Evolutionary conservation across 2,329 filamentous ascomycete genomes (phyloP), one percentile per base, ranked within the genome.

Genomic region (Neopestalotiopsis sp.): DNA sequence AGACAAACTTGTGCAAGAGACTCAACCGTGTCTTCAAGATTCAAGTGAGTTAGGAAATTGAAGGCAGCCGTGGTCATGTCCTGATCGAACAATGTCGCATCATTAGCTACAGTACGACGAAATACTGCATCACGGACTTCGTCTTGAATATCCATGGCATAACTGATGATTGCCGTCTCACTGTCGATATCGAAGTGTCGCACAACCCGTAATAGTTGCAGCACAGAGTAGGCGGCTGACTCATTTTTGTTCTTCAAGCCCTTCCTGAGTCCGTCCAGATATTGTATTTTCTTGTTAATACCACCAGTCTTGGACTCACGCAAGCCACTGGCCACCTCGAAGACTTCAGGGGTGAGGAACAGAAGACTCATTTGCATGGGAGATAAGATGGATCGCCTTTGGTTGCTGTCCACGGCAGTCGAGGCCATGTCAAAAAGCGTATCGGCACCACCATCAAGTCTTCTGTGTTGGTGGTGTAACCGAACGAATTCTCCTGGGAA

Each of bases 351-450:
- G 9, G 91, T 80, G 9, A 92, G 82, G 69, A 92, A 86, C 10
- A 92, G 79, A 4, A 92, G 79, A 13, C 86, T 84, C 2, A 85
- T 89, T 75, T 92, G 90, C 65, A 92, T 82, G 17, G 90, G 89
- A 72, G 86, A 90, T 24, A 91, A 80, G 40, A 88, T 80, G 3
- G 83, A 83, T 72, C 85, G 88, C 62, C 86, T 84, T 71, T 85
- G 85, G 49, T 83, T 84, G 67, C 85, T 88, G 75, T 92, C 90
- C 45, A 85, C 84, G 34, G 90, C 84, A 3, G 88, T 88, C 71
- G 89, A 86, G 4, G 88, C 86, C 88, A 92, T 92, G 73, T 92
- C 90, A 75, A 92, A 92, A 30, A 92, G 81, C 0, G 89, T 91
- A 75, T 92, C 90, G 4, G 89, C 86, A 10, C 88, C 88, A 62